Base-by-base conservation (phyloP, 192 early-diverging fungal genomes). In the Coemansia sp. region DNA sequence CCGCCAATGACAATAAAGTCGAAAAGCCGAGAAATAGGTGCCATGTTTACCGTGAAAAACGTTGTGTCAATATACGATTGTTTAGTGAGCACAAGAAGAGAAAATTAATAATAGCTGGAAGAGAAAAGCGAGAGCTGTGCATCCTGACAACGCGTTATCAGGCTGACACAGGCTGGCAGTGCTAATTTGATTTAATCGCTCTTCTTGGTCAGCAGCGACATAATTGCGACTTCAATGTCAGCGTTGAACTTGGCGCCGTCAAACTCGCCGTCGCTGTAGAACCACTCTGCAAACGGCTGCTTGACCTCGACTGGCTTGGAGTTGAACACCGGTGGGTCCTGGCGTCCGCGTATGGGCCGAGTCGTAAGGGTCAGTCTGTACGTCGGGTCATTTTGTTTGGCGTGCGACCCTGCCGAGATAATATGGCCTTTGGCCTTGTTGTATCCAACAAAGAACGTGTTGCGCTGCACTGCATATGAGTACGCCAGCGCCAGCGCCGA, bases 1-100 rank as follows among this genome's bases (percentile, higher is more conserved):
- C 91, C 96, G 60, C 96, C 96, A 60, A 97, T 89, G 42, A 98
- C 94, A n/a, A 98, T 85, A 74, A 92, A 96, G 70, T 98, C 95
- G 68, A 91, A 91, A 23, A 85, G 68, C 36, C 51, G 64, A 37
- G 76, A 58, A 28, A 70, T 67, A 3, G 76, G 71, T 70, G 76
- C 52, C 76, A 79, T 79, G n/a, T 26, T 37, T 47, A 5, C 0
- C 15, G 38, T 42, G 5, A 7, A 31, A 26, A 63, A n/a, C 4
- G 10, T 25, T 55, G 40, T 18, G 2, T 21, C 17, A 38, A 37
- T 12, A 23, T 17, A 57, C 40, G 26, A 38, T 18, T 20, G 7
- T 17, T 17, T 49, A 42, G 40, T 42, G 40, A 42, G 40, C 40
- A 49, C 17, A 65, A 49, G 28, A 54, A 54, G 21, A 26, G 23